These are phyloP conservation scores for Melaleuca quinquenervia DNA, from an alignment of 345 rosid species.

Conservation along the genomic window DNA sequence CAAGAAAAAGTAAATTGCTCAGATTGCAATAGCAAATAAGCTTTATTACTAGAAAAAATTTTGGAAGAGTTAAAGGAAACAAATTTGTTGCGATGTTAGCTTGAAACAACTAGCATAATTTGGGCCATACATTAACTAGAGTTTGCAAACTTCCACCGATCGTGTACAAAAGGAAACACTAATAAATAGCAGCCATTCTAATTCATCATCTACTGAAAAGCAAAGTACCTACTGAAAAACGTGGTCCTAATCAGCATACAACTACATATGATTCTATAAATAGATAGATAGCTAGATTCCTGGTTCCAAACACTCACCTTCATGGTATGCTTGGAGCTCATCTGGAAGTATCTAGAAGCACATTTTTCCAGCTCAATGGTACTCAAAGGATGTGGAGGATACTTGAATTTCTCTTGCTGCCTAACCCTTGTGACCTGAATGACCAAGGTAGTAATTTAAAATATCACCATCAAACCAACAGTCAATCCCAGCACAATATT, in stretches of 20 bases:
- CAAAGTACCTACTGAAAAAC: not conserved
- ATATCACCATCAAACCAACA: not conserved
- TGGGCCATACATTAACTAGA: no score
- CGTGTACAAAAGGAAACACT: not conserved
- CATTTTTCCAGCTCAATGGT: slow-evolving; percentile 96
- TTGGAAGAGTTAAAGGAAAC: not conserved
- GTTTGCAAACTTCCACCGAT: no score
- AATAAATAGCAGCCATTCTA: not conserved
- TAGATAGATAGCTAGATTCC: not conserved
- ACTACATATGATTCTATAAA: not conserved
- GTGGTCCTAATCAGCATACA: not conserved
- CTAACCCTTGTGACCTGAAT: slow-evolving; percentile 72
- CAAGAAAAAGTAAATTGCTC: not conserved
- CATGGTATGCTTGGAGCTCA: slow-evolving; percentile 96
- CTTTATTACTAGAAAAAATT: not conserved
- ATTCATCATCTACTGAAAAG: not conserved
- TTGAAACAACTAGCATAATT: not conserved
- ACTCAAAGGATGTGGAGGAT: slow-evolving; percentile 91
- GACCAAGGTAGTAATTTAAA: not conserved
- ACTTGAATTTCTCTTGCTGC: slow-evolving; percentile 64
- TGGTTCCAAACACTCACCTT: slow-evolving; percentile 33
- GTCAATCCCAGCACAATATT: not conserved
- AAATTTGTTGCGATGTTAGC: not conserved
- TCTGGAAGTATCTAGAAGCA: slow-evolving; percentile 84
- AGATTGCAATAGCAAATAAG: not conserved